phyloP scores from a whole-genome alignment of 2,329 filamentous ascomycete genomes.

The Microdochium bolleyi region DNA sequence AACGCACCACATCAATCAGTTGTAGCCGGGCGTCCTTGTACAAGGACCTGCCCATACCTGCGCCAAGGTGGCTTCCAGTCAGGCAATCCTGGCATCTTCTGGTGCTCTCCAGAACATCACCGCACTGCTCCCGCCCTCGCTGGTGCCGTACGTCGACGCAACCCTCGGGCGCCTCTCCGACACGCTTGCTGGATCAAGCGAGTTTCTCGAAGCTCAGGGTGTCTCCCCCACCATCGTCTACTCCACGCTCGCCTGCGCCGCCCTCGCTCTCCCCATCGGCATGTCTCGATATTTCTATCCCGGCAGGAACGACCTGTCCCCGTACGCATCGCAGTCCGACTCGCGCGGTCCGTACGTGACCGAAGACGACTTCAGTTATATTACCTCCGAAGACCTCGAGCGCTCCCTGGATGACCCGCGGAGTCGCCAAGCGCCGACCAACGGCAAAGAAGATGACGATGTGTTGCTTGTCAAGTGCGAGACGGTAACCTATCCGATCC shows the following conservation, averaged over 20 bases:
- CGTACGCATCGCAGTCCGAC: constrained; percentile 36
- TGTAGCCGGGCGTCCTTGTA: constrained; percentile 26
- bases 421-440: constrained; percentile 19
- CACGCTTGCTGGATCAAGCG: constrained; percentile 37
- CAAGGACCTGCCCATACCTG: constrained; percentile 24
- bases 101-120: constrained; percentile 55
- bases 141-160: constrained; percentile 47
- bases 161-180: constrained; percentile 40
- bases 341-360: constrained; percentile 53
- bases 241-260: constrained; percentile 37
- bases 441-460: constrained; percentile 49
- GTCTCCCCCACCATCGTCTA: constrained; percentile 41
- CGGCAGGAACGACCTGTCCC: constrained; percentile 39
- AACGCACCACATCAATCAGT: constrained; percentile 9
- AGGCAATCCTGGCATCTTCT: constrained; percentile 50
- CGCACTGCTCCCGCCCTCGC: constrained; percentile 34
- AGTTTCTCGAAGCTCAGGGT: constrained; percentile 44
- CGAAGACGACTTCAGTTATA: constrained; percentile 74
- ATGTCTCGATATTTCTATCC: constrained; percentile 40
- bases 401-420: constrained; percentile 33
- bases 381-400: constrained; percentile 67
- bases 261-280: constrained; percentile 40
- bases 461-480: constrained; percentile 63
- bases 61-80: constrained; percentile 56
- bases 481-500: constrained; percentile 56